Evolutionary conservation across 176 grass and related monocot genomes (phyloP).

Genomic region (Triticum turgidum): DNA sequence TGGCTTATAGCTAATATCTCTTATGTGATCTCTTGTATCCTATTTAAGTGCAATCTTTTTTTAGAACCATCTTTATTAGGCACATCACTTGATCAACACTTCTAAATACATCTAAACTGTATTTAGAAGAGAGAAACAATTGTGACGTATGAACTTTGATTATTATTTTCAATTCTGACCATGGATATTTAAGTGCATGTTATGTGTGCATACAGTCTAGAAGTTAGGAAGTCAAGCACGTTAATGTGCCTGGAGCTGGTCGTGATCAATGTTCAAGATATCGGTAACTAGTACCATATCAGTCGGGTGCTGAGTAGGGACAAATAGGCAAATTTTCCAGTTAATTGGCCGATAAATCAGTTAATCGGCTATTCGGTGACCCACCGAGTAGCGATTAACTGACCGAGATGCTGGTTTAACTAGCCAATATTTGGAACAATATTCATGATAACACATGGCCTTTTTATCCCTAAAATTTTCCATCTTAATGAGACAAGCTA

Average conservation of each 20-base stretch:
- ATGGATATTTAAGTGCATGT: not conserved
- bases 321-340: too few species aligned
- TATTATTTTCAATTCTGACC: not conserved
- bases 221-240: not conserved
- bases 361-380: too few species aligned
- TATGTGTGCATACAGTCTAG: not conserved
- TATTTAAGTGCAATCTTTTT: not conserved
- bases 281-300: too few species aligned
- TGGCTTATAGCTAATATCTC: constrained; percentile 5
- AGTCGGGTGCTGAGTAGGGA: too few species aligned
- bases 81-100: not conserved
- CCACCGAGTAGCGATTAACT: too few species aligned
- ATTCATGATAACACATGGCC: not conserved
- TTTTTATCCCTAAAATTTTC: not conserved
- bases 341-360: too few species aligned
- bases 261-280: not conserved
- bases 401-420: too few species aligned
- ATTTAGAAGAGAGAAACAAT: not conserved
- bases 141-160: not conserved
- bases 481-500: not conserved
- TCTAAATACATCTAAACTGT: not conserved
- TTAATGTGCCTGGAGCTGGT: not conserved
- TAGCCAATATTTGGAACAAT: not conserved
- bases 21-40: not conserved
- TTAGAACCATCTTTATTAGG: not conserved